These are phyloP conservation scores for Cytospora leucostoma DNA, from an alignment of 2,329 filamentous ascomycete genomes.

Conservation along the genomic window DNA sequence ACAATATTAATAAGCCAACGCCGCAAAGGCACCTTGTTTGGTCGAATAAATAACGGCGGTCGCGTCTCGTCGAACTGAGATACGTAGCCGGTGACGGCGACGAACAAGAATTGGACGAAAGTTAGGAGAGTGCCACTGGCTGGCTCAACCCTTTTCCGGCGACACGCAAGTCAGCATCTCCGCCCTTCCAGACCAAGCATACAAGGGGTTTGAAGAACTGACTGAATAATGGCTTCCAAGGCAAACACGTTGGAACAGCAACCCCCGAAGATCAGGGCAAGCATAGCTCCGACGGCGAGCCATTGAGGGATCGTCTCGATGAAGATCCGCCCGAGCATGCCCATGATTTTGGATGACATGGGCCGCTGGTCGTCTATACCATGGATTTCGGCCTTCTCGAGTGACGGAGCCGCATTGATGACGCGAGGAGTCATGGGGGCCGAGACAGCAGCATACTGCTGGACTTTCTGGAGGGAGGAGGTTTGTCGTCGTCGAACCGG, in stretches of 20 bases:
- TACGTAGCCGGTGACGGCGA: slow-evolving; percentile 75
- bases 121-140: slow-evolving; percentile 83
- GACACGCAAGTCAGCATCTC: slow-evolving; percentile 29
- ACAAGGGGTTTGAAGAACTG: slow-evolving; percentile 41
- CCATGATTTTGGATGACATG: slow-evolving; percentile 52
- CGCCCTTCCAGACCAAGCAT: slow-evolving; percentile 13
- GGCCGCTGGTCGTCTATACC: slow-evolving; percentile 56
- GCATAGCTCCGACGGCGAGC: slow-evolving; percentile 67
- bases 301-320: slow-evolving; percentile 63
- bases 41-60: slow-evolving; percentile 71
- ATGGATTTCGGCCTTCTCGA: slow-evolving; percentile 57
- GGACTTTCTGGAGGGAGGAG: slow-evolving; percentile 44
- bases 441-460: slow-evolving; percentile 43
- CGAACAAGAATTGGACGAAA: slow-evolving; percentile 86
- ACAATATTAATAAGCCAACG: slow-evolving; percentile 88
- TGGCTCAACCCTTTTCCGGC: slow-evolving; percentile 68
- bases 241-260: slow-evolving; percentile 75
- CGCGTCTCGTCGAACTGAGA: slow-evolving; percentile 70
- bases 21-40: slow-evolving; percentile 77
- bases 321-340: slow-evolving; percentile 53
- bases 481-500: slow-evolving; percentile 47
- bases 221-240: slow-evolving; percentile 93
- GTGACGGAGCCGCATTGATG: slow-evolving; percentile 55
- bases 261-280: slow-evolving; percentile 88
- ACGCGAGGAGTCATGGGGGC: slow-evolving; percentile 47